phyloP scores from a whole-genome alignment of 2,329 filamentous ascomycete genomes.

The Pseudogymnoascus destructans region DNA sequence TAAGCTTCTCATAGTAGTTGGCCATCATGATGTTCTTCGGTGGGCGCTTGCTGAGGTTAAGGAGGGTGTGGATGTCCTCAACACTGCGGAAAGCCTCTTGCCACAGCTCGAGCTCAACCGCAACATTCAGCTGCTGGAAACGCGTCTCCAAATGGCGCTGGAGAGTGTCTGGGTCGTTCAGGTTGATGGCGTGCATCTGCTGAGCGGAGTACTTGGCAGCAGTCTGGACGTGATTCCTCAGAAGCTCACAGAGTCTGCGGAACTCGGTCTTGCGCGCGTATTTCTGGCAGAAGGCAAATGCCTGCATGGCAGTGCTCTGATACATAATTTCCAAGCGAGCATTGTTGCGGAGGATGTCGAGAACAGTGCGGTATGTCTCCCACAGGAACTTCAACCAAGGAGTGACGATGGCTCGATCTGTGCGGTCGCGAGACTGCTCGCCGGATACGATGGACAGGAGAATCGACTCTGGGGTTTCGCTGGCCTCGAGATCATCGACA shows the following conservation, averaged over 20 bases:
- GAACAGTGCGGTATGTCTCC: conserved; percentile 97
- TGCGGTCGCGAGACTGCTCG: conserved; percentile 93
- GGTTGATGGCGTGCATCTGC: conserved; percentile 98
- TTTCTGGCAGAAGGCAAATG: conserved; percentile 97
- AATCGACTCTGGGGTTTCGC: conserved; percentile 95
- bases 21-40: conserved; percentile 99
- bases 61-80: conserved; percentile 94
- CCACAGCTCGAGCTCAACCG: conserved; percentile 95
- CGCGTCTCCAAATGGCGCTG: conserved; percentile 96
- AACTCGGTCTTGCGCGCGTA: conserved; percentile 99
- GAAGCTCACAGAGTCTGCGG: conserved; percentile 91
- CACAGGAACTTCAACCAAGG: conserved; percentile 99
- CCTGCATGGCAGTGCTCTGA: conserved; percentile 94
- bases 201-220: conserved; percentile 89
- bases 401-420: conserved; percentile 93
- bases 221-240: conserved; percentile 97
- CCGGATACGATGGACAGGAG: conserved; percentile 94
- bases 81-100: conserved; percentile 99
- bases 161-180: conserved; percentile 92
- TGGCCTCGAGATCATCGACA: conserved; percentile 90
- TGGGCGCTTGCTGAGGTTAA: conserved; percentile 94
- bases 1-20: conserved; percentile 99
- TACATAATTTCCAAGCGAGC: conserved; percentile 94
- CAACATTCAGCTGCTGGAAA: conserved; percentile 96
- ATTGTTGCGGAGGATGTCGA: conserved; percentile 99